Conservation (phyloP, 306 rosid species). For the Rosa lucieae region DNA sequence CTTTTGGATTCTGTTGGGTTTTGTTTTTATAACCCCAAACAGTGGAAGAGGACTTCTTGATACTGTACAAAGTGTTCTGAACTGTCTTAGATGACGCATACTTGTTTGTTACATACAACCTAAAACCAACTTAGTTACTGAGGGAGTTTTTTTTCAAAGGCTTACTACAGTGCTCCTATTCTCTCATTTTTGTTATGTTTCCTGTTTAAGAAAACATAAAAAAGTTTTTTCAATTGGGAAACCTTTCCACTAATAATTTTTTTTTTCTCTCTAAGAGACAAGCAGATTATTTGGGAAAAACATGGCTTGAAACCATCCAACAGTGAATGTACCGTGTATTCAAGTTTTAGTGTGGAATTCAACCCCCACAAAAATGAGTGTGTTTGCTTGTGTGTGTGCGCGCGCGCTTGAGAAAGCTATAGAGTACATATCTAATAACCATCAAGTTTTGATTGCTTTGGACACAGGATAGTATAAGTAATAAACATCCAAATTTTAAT, state of each 20-base stretch:
- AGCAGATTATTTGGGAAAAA: too few relatives aligned
- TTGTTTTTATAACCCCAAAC: background rate
- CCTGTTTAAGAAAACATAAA: too few relatives aligned
- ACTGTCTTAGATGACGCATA: background rate
- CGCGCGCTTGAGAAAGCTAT: background rate
- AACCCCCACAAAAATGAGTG: too few relatives aligned
- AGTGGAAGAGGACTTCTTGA: background rate
- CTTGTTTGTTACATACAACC: too few relatives aligned
- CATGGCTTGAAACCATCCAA: too few relatives aligned
- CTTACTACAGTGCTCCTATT: background rate
- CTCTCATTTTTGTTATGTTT: background rate
- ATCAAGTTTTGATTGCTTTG: too few relatives aligned
- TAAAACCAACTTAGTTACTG: background rate
- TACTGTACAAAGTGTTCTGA: background rate
- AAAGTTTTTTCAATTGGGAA: too few relatives aligned
- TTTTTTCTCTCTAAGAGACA: too few relatives aligned
- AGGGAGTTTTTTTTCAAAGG: background rate
- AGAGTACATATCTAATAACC: background rate
- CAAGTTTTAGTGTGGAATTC: too few relatives aligned
- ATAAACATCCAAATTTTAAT: background rate
- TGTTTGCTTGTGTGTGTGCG: too few relatives aligned
- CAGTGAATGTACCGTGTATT: too few relatives aligned
- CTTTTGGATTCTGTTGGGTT: background rate
- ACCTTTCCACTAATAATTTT: too few relatives aligned
- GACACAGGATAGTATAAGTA: background rate